Evolutionary conservation across 2,329 filamentous ascomycete genomes (phyloP).

Genomic region (Sporothrix dimorphospora): DNA sequence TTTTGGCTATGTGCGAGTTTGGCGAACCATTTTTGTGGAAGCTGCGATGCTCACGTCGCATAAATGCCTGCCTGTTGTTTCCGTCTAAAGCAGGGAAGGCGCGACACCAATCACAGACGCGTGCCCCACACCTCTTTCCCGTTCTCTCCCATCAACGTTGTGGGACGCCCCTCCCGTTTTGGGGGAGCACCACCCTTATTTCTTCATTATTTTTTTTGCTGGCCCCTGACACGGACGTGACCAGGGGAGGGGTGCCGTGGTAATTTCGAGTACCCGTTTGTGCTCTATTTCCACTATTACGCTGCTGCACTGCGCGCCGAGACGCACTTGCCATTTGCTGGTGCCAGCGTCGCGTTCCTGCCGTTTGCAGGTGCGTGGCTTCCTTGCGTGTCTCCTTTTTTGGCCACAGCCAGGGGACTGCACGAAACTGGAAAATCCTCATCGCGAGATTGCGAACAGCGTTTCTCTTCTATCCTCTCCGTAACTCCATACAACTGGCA

Average conservation of each 20-base stretch:
- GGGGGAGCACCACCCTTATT: slow-evolving; percentile 1
- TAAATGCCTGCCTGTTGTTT: slow-evolving; percentile 22
- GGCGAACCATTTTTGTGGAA: background rate
- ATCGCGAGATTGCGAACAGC: slow-evolving; percentile 21
- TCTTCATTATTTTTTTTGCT: background rate
- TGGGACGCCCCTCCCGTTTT: slow-evolving; percentile 20
- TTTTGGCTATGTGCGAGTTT: background rate
- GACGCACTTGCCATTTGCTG: slow-evolving; percentile 24
- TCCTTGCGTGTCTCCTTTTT: slow-evolving; percentile 18
- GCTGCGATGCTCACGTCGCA: slow-evolving; percentile 11
- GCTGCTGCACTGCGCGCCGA: slow-evolving; percentile 14
- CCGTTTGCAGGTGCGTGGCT: slow-evolving; percentile 21
- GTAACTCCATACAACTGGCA: background rate
- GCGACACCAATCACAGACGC: slow-evolving; percentile 27
- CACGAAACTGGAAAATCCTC: slow-evolving; percentile 19
- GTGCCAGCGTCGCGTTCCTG: slow-evolving; percentile 23
- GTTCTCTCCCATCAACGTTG: background rate
- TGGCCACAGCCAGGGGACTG: slow-evolving; percentile 15
- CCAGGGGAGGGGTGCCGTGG: slow-evolving; percentile 22
- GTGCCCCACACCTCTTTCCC: slow-evolving; percentile 23
- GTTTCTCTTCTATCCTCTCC: background rate
- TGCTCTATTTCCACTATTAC: slow-evolving; percentile 3
- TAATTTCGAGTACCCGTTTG: slow-evolving; percentile 17
- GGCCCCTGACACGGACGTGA: slow-evolving; percentile 18
- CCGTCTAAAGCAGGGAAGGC: slow-evolving; percentile 18